Percentiles rank a stretch among this genome's conserved stretches.
These are phyloP conservation scores for Lachnum nothofagi DNA, from an alignment of 2,329 filamentous ascomycete genomes.

Conservation along the genomic window DNA sequence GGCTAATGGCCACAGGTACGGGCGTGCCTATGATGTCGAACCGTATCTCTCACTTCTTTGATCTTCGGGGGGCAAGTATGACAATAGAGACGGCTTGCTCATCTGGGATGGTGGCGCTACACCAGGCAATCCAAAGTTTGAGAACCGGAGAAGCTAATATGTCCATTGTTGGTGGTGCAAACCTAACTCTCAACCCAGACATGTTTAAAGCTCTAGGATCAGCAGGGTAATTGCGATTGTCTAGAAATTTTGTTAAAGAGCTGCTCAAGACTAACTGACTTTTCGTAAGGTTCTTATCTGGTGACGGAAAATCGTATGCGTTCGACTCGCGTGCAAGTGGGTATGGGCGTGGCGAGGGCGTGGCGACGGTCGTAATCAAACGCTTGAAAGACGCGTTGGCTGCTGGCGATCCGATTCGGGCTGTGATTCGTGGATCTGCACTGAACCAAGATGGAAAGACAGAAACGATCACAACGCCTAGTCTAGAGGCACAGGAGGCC, in stretches of 20 bases:
- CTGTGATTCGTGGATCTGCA: slow-evolving; percentile 47
- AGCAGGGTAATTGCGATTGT: not conserved
- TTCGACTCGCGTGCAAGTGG: slow-evolving; percentile 56
- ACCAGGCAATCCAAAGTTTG: slow-evolving; percentile 9
- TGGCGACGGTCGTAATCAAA: slow-evolving; percentile 54
- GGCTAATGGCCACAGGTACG: slow-evolving; percentile 32
- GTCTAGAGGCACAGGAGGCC: slow-evolving; percentile 36
- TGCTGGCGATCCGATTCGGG: slow-evolving; percentile 54
- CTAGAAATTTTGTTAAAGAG: not conserved
- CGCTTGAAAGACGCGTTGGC: slow-evolving; percentile 50
- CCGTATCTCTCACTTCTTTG: slow-evolving; percentile 37
- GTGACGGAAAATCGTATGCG: slow-evolving; percentile 38
- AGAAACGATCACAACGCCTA: slow-evolving; percentile 50
- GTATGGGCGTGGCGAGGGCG: slow-evolving; percentile 59
- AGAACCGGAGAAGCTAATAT: slow-evolving; percentile 14
- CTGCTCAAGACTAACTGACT: not conserved
- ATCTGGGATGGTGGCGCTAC: slow-evolving; percentile 34
- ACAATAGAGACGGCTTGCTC: slow-evolving; percentile 45
- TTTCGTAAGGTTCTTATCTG: slow-evolving; percentile 45
- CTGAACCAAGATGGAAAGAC: slow-evolving; percentile 54
- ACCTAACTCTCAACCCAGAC: slow-evolving; percentile 5
- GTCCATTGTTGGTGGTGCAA: slow-evolving; percentile 19
- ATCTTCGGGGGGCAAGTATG: slow-evolving; percentile 36
- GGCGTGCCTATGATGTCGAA: slow-evolving; percentile 41
- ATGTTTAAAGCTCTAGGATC: slow-evolving; percentile 9